These are phyloP conservation scores for Hyphodiscus hymeniophilus DNA, from an alignment of 495 filamentous ascomycete species.

Conservation along the genomic window DNA sequence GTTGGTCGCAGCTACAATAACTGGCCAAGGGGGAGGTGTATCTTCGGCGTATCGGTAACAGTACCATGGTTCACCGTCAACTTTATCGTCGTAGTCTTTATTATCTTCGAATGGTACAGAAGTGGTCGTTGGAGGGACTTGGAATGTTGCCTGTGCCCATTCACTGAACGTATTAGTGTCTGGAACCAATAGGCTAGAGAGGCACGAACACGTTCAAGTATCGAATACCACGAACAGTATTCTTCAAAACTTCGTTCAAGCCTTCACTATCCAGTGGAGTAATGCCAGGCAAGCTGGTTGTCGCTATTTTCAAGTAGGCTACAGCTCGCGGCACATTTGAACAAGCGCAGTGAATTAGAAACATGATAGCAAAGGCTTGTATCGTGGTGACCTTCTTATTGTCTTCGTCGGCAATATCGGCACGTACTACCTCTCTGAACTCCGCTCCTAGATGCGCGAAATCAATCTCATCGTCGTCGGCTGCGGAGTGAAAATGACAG, in stretches of 20 bases:
- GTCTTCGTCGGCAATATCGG: slow-evolving; percentile 17
- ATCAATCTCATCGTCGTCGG: slow-evolving; percentile 20
- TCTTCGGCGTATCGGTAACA: slow-evolving; percentile 19
- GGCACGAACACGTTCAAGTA: slow-evolving; percentile 21
- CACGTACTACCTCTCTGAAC: slow-evolving; percentile 27
- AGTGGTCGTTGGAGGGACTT: slow-evolving; percentile 11
- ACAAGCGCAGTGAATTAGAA: slow-evolving; percentile 25
- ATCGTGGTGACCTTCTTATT: slow-evolving; percentile 23
- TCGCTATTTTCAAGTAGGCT: slow-evolving; percentile 28
- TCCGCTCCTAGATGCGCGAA: slow-evolving; percentile 23
- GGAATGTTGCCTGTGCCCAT: slow-evolving; percentile 23
- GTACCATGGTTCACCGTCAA: slow-evolving; percentile 18
- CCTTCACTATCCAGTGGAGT: slow-evolving; percentile 6
- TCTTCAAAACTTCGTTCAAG: slow-evolving; percentile 16
- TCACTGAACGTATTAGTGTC: slow-evolving; percentile 17
- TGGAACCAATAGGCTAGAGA: neutral
- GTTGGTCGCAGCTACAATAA: slow-evolving; percentile 17
- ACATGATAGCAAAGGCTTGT: slow-evolving; percentile 30
- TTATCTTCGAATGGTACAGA: neutral
- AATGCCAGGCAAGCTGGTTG: slow-evolving; percentile 6
- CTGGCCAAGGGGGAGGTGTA: slow-evolving; percentile 10
- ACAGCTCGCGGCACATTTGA: slow-evolving; percentile 25
- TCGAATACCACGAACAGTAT: slow-evolving; percentile 17
- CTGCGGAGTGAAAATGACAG: slow-evolving; percentile 26
- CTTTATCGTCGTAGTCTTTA: slow-evolving; percentile 8